Evolutionary conservation across 2,329 filamentous ascomycete genomes (phyloP), one percentile per base, ranked within the genome.

Genomic region (Aspergillus pseudoviridinutans): DNA sequence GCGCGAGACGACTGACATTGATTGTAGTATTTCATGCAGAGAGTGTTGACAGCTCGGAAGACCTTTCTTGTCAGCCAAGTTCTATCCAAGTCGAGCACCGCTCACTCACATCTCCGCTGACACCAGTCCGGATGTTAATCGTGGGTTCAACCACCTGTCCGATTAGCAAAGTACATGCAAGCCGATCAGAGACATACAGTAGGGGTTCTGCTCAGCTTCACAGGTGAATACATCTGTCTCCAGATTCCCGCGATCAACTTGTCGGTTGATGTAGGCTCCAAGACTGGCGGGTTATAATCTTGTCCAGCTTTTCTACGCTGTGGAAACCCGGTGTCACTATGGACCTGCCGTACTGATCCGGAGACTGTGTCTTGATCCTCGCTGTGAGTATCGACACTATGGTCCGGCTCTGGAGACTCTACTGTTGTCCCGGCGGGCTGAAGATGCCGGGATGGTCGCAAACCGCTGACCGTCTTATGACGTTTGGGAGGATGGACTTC

Each of bases 1-100:
- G 81, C 81, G n/a, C 82, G 74, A 54, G 78, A 82, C 1, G 81
- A 79, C 14, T 81, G 77, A 62, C 79, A 82, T n/a, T 80, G 71
- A 57, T 65, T 63, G 75, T 76, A 59, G 61, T 68, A 67, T 50
- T 63, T 64, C 22, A 66, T 47, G 53, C 66, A 69, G 2, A 68
- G 24, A 8, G 56, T 56, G 38, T 66, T 69, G 24, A 68, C 58
- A 3, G 60, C 60, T 12, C 57, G 58, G 35, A 68, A 69, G 4
- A 64, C 60, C 64, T 68, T 50, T 5, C 25, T 42, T 49, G 24
- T 10, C 41, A 17, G 17, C 3, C 12, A 20, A 22, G 29, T 20
- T 22, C 14, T 20, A 5, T 8, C 25, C 4, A 3, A 5, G 2
- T 3, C 22, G 3, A n/a, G 3, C 22, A 50, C 10, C 6, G n/a